Base-by-base conservation (phyloP, 352 stramenopile species). In the Phytophthora brassicae region DNA sequence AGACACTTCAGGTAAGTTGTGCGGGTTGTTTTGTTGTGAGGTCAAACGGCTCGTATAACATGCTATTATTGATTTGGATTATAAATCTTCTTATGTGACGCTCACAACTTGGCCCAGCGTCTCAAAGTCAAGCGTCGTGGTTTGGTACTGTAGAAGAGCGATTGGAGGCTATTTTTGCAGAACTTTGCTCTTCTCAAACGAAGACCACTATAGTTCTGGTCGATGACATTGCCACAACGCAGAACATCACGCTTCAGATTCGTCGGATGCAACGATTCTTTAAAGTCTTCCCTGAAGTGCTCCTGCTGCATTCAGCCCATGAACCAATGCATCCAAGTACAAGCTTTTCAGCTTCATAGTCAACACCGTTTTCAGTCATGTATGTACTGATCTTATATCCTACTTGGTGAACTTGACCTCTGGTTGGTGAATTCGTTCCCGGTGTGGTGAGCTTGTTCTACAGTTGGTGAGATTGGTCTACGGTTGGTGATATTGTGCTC, bases 1-100 rank as follows among this genome's bases (percentile, higher is more conserved):
- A 13, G 51, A 59, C 0, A 50, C 51, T 17, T 44, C 51, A 41
- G 41, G 51, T 50, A 44, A 14, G 1, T 13, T 36, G n/a, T n/a
- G n/a, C n/a, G n/a, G n/a, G n/a, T n/a, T n/a, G n/a, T n/a, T n/a
- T n/a, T n/a, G n/a, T n/a, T n/a, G n/a, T n/a, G n/a, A n/a, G n/a
- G n/a, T n/a, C n/a, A n/a, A n/a, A n/a, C n/a, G n/a, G n/a, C n/a
- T n/a, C n/a, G n/a, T n/a, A n/a, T n/a, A n/a, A n/a, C n/a, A n/a
- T n/a, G n/a, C n/a, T n/a, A n/a, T n/a, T n/a, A n/a, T n/a, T n/a
- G n/a, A n/a, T n/a, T n/a, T n/a, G n/a, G n/a, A n/a, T n/a, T n/a
- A n/a, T n/a, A n/a, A n/a, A n/a, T n/a, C n/a, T n/a, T n/a, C n/a
- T n/a, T n/a, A 6, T 16, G 35, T 6, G 35, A 20, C 19, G 35